These are phyloP conservation scores for Verticillium nonalfalfae DNA, from an alignment of 2,329 filamentous ascomycete species.

Conservation along the genomic window DNA sequence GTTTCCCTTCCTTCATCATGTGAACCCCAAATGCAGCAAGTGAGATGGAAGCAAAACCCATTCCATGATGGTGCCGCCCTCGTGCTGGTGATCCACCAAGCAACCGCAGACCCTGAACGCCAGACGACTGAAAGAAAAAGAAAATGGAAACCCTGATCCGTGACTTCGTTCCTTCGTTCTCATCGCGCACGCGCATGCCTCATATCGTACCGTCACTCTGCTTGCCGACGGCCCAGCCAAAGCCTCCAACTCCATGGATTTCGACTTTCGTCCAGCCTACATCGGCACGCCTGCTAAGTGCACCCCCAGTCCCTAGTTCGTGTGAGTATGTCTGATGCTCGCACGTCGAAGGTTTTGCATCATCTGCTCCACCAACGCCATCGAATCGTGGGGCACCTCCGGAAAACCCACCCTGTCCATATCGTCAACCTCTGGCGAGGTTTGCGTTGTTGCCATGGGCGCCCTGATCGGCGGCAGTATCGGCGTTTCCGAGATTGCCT, in stretches of 20 bases:
- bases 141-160: background rate
- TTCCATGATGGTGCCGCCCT: background rate
- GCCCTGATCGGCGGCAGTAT: background rate
- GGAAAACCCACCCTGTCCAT: slow-evolving; percentile 24
- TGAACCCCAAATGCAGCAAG: background rate
- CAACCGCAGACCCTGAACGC: background rate
- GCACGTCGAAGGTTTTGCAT: slow-evolving; percentile 42
- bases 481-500: background rate
- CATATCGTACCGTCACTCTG: background rate
- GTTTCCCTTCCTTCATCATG: background rate
- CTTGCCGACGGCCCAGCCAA: background rate
- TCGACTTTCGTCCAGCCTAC: background rate
- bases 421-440: background rate
- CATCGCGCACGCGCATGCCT: background rate
- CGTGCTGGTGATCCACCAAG: background rate
- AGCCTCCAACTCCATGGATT: background rate
- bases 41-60: background rate
- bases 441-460: background rate
- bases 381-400: slow-evolving; percentile 36
- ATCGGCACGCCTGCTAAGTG: background rate
- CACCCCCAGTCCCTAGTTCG: background rate
- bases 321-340: slow-evolving; percentile 8
- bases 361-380: slow-evolving; percentile 45
- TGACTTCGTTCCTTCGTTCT: background rate
- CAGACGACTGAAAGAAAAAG: background rate